Base-by-base conservation (phyloP, 805 yeast species). In the Hemisphaericaspora nanyangensis region DNA sequence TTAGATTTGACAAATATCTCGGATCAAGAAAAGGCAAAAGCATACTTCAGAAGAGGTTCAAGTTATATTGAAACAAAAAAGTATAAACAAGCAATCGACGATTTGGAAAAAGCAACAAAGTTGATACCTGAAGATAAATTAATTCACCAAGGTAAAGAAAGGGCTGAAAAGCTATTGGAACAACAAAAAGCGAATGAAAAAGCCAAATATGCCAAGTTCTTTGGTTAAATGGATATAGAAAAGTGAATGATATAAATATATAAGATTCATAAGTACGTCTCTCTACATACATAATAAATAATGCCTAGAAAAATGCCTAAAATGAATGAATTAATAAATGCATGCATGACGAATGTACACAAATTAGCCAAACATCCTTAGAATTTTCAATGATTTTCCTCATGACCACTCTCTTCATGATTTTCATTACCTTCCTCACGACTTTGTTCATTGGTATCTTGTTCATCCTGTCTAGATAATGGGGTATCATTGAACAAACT, bases 171-270 rank as follows among this genome's bases (percentile, higher is more conserved):
- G 7, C 24, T 66, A 17, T 47, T 77, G 2, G 68, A 69, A 18
- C 60, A 64, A 25, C 58, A 62, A 28, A 80, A 76, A 52, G 64
- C 67, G 29, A 67, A 65, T 12, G 80, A 79, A 43, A 75, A 69
- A 52, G 71, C 72, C 35, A 77, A 70, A 42, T 75, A 78, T 46
- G 72, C 87, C 13, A 82, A 79, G 54, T 84, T 85, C 55, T 85
- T 85, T 50, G 58, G 39, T 7, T 64, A 47, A 43, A 15, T 20
- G 20, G 35, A 43, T 29, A 29, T n/a, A 17, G n/a, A n/a, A 13
- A 26, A 24, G 13, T 7, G 24, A 33, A 26, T 16, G 18, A 20
- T 7, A n/a, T 5, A 16, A 19, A n/a, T 20, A 17, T 31, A 15
- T n/a, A 32, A 34, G 16, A 17, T 36, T 7, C 13, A 25, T n/a